Evolutionary conservation across 2,329 filamentous ascomycete genomes (phyloP).

Genomic region (Cadophora sp.): DNA sequence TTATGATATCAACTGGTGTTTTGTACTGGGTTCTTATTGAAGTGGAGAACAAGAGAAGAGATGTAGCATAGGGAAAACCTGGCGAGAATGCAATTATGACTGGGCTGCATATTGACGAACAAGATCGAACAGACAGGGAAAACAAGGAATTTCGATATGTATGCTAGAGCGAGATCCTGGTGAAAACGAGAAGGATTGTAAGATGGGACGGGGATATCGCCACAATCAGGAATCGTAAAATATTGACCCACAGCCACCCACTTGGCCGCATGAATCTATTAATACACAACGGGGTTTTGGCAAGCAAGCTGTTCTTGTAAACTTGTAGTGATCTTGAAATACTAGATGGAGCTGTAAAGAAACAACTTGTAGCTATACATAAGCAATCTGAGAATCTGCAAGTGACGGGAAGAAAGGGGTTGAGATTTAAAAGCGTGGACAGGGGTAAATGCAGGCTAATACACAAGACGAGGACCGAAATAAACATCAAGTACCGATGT

Average conservation of each 20-base stretch:
- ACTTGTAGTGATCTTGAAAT: not conserved
- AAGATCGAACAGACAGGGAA: not conserved
- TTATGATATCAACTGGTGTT: slow-evolving; percentile 5
- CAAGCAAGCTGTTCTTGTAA: not conserved
- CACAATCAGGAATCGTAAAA: not conserved
- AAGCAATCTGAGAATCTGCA: not conserved
- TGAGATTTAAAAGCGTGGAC: not conserved
- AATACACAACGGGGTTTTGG: not conserved
- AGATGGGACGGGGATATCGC: slow-evolving; percentile 1
- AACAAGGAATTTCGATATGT: slow-evolving; percentile 6
- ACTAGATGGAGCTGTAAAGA: not conserved
- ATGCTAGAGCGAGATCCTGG: not conserved
- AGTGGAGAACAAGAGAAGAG: not conserved
- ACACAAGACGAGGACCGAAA: not conserved
- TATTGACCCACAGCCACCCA: not conserved
- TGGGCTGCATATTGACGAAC: slow-evolving; percentile 4
- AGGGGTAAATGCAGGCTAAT: slow-evolving; percentile 19
- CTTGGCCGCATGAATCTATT: slow-evolving; percentile 8
- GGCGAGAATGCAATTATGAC: not conserved
- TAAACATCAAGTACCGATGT: not conserved
- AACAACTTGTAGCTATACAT: not conserved
- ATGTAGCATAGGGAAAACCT: slow-evolving; percentile 1
- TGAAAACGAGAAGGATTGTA: not conserved
- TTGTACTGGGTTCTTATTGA: not conserved
- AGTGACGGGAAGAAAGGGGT: not conserved